Evolutionary conservation across 306 rosid genomes (phyloP), one percentile per base, ranked within the genome.

Genomic region (Datisca glomerata): DNA sequence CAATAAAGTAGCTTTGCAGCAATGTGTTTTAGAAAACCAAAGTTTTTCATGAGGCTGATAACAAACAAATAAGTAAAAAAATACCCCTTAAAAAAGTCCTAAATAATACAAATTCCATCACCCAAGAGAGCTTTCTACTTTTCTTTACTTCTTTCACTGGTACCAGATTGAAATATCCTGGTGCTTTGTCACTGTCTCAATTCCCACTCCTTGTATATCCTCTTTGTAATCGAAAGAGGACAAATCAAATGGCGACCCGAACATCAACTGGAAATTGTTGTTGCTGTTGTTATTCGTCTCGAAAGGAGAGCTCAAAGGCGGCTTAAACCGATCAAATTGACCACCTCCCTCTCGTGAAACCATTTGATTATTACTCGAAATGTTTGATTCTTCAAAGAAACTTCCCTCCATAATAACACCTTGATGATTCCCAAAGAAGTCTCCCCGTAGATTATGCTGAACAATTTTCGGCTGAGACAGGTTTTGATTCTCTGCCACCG

Each of bases 311-410:
- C 49, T 68, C 49, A 65, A 43, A 3, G 58, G 34, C 55, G 58
- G 34, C 55, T 68, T 79, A 38, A 71, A 74, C 17, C 70, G 64
- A 39, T 79, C 74, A 34, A 79, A 71, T 21, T 70, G 89, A 46
- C 15, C 18, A 20, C 70, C 14, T 18, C 65, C 82, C 9, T 74
- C 79, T 0, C 74, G 41, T 0, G 70, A 5, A 16, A 68, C 61
- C 52, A 58, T 47, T 13, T 51, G 74, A 43, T 64, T 55, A 28
- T 57, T 55, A 41, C 38, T 61, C 4, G 73, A 54, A 53, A 65
- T 47, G 52, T 24, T 62, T 5, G 64, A 27, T 16, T 63, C 73
- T 41, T 57, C 59, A 19, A 55, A 71, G 52, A 65, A 65, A 57
- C 58, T 71, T 12, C 77, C 77, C 4, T 55, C 79, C 48, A 60